phyloP scores from a whole-genome alignment of 2,329 filamentous ascomycete species.

The Cladophialophora yegresii region DNA sequence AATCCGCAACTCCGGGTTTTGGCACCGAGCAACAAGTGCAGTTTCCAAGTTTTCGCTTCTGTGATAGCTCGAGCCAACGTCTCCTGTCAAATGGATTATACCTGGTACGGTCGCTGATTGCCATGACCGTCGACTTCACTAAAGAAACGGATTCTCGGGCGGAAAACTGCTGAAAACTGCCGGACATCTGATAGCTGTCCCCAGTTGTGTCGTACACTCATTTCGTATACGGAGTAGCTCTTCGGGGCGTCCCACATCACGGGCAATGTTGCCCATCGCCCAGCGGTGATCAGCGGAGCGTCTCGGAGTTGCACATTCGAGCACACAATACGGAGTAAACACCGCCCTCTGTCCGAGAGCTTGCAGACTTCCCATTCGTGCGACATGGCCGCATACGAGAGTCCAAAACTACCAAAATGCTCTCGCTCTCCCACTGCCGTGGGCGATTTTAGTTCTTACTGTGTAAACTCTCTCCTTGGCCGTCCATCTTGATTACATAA shows the following conservation, averaged over 20 bases:
- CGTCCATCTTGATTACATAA: neutral
- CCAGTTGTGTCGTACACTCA: neutral
- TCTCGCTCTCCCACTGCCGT: conserved; percentile 2
- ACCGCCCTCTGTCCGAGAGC: neutral
- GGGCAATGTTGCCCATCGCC: conserved; percentile 4
- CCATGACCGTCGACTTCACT: neutral
- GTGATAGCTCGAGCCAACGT: neutral
- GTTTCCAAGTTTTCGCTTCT: neutral
- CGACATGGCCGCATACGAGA: conserved; percentile 4
- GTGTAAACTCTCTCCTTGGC: neutral
- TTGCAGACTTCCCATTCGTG: conserved; percentile 16
- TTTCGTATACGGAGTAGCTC: too few relatives aligned
- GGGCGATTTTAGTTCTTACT: neutral
- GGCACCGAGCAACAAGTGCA: conserved; percentile 1
- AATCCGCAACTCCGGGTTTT: neutral
- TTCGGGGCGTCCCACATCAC: neutral
- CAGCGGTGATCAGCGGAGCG: neutral
- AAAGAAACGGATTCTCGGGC: neutral
- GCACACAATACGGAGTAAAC: neutral
- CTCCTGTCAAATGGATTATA: neutral
- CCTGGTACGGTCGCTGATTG: neutral
- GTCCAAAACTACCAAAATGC: neutral
- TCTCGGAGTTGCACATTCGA: conserved; percentile 4
- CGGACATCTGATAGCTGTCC: neutral
- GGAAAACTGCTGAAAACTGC: neutral